Evolutionary conservation across 345 rosid genomes (phyloP).

Genomic region (Clausena lansium): DNA sequence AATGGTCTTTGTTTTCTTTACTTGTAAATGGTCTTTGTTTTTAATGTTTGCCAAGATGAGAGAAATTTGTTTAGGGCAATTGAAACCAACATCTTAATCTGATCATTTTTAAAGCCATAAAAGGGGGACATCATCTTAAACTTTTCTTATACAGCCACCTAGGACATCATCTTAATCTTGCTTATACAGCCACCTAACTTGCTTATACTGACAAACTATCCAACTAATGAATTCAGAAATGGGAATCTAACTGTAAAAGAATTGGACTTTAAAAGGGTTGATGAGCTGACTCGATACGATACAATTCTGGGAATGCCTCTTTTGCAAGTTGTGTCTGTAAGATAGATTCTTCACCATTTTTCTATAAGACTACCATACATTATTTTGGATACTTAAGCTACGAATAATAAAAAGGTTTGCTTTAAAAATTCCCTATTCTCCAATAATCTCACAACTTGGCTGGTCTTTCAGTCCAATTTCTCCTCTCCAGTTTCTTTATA

Average conservation of each 20-base stretch:
- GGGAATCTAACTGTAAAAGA: background rate
- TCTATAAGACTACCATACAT: background rate
- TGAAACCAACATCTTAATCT: background rate
- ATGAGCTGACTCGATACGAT: background rate
- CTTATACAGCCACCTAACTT: background rate
- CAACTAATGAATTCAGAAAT: background rate
- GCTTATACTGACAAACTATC: no score
- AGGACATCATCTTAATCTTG: no score
- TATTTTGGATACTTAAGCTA: background rate
- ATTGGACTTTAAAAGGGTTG: background rate
- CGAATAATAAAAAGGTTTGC: background rate
- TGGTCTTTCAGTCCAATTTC: background rate
- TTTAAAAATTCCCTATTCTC: constrained; percentile 6
- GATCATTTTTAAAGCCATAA: background rate
- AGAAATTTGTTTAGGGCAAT: background rate
- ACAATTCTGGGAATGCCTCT: background rate
- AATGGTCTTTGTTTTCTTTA: background rate
- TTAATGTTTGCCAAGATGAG: background rate
- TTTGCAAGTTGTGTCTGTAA: background rate
- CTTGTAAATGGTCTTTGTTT: no score
- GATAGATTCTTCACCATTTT: background rate
- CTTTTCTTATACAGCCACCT: no score
- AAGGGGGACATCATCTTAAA: background rate
- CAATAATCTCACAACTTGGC: background rate
- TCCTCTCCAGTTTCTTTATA: constrained; percentile 1